These are phyloP conservation scores for Salvia miltiorrhiza DNA, from an alignment of 257 asterid genomes.

Conservation along the genomic window DNA sequence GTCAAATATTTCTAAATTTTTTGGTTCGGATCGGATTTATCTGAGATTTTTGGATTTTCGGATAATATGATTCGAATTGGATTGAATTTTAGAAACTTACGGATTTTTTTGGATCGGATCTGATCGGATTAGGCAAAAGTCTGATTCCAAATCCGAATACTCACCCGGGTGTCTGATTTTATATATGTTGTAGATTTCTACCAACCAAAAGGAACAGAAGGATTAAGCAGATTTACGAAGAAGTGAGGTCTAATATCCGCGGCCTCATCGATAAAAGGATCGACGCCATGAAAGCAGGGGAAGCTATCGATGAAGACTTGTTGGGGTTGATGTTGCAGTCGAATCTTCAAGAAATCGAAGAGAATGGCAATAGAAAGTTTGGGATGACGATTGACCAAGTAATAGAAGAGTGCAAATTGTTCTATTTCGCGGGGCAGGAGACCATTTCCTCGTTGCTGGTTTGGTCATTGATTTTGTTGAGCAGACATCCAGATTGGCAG, in stretches of 20 bases:
- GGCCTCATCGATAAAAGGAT: not conserved
- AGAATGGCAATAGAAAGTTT: not conserved
- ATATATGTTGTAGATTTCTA: constrained; percentile 40
- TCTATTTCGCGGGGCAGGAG: constrained; percentile 57
- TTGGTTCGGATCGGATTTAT: too few species aligned
- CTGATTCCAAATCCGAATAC: too few species aligned
- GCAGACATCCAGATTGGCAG: constrained; percentile 49
- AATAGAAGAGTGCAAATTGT: constrained; percentile 19
- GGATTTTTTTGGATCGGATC: too few species aligned
- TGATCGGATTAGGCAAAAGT: too few species aligned
- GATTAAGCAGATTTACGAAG: constrained; percentile 4
- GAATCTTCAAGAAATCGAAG: not conserved
- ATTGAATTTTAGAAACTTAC: too few species aligned
- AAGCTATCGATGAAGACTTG: constrained; percentile 1
- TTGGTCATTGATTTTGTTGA: constrained; percentile 51
- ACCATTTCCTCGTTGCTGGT: constrained; percentile 48
- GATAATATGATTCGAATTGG: too few species aligned
- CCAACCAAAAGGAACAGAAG: constrained; percentile 40
- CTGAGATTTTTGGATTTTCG: too few species aligned
- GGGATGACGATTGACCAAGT: constrained; percentile 11
- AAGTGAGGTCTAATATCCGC: not conserved
- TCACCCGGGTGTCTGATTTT: too few species aligned
- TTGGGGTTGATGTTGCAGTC: constrained; percentile 15
- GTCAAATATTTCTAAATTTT: too few species aligned
- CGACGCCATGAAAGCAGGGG: not conserved